Evolutionary conservation across 495 filamentous ascomycete genomes (phyloP).

Genomic region (Neurospora sp.): DNA sequence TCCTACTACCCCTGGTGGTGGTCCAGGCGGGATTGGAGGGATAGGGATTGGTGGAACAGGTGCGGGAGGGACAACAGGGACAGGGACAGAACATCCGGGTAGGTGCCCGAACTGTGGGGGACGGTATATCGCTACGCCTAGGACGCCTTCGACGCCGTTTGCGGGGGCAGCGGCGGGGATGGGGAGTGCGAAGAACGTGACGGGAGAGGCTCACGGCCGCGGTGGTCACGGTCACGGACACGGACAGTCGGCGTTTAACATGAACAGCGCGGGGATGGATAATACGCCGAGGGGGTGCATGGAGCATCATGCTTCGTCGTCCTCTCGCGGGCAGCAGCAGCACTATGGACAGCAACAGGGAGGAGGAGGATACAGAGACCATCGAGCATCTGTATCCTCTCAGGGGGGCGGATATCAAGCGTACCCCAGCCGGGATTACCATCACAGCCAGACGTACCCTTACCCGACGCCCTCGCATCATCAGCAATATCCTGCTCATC

Average conservation of each 20-base stretch:
- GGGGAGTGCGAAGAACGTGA: too few relatives aligned
- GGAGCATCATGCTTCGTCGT: not conserved
- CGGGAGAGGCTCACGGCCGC: too few relatives aligned
- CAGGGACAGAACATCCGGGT: slow-evolving; percentile 26
- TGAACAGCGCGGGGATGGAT: not conserved
- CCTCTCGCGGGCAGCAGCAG: not conserved
- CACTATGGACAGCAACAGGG: not conserved
- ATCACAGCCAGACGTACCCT: not conserved
- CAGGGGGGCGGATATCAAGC: not conserved
- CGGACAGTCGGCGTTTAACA: not conserved
- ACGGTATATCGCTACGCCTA: slow-evolving; percentile 48
- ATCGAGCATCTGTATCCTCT: not conserved
- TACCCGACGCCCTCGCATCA: not conserved
- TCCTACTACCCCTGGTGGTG: not conserved
- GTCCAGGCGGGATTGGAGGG: not conserved
- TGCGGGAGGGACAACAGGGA: not conserved
- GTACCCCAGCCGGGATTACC: not conserved
- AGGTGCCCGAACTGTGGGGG: slow-evolving; percentile 56
- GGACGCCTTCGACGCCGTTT: slow-evolving; percentile 44
- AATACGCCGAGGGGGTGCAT: not conserved
- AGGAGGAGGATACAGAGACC: not conserved
- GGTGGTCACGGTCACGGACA: not conserved
- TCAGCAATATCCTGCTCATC: not conserved
- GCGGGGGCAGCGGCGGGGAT: slow-evolving; percentile 4
- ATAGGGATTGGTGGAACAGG: not conserved